Conservation (phyloP, 1,284 basidiomycete species). For the Neolentinus lepideus region DNA sequence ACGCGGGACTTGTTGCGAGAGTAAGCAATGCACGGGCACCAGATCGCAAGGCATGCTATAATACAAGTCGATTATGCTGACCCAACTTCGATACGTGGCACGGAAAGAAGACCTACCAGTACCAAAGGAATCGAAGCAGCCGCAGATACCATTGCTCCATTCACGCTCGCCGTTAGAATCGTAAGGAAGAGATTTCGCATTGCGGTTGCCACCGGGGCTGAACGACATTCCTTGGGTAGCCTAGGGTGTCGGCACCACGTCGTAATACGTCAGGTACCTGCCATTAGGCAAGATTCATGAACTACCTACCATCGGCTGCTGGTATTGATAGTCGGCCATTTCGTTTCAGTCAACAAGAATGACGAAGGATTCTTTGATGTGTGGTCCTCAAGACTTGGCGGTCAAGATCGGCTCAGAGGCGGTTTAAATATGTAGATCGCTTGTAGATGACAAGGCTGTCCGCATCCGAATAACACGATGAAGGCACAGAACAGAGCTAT, state of each 20-base stretch:
- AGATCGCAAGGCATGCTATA: conserved; percentile 24
- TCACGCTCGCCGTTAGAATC: conserved; percentile 30
- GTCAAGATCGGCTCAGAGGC: neutral
- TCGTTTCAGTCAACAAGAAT: neutral
- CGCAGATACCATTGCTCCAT: conserved; percentile 36
- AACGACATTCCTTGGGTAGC: neutral
- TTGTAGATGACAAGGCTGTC: neutral
- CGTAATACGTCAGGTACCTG: neutral
- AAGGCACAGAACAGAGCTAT: too few species aligned
- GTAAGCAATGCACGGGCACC: conserved; percentile 34
- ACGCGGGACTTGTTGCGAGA: conserved; percentile 29
- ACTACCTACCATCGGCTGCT: neutral
- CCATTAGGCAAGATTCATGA: neutral
- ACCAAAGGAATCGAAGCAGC: conserved; percentile 25
- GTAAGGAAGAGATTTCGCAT: conserved; percentile 32
- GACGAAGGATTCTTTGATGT: too few species aligned
- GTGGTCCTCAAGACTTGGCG: neutral
- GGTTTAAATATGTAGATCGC: neutral
- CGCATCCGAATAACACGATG: neutral
- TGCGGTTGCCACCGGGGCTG: conserved; percentile 26
- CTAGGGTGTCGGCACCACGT: neutral
- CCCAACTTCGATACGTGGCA: too few species aligned
- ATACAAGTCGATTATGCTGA: too few species aligned
- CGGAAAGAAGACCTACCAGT: conserved; percentile 29
- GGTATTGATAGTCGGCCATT: neutral